Base-by-base conservation (phyloP, 805 yeast genomes). In the Suhomyces tanzawaensis region DNA sequence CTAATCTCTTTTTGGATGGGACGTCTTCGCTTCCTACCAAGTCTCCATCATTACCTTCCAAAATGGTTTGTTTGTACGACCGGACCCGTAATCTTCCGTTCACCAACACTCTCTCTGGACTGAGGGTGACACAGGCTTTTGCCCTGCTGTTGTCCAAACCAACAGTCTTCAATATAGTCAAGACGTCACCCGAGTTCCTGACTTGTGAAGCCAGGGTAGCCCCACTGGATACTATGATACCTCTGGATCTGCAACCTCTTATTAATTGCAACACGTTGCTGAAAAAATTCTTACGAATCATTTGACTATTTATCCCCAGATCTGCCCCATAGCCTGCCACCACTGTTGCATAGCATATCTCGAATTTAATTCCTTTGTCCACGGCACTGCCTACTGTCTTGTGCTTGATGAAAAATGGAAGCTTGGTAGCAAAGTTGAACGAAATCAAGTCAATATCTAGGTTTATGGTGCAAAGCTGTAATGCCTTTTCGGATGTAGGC, bases 381-480 rank as follows among this genome's bases (percentile, higher is more conserved):
- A 86, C 71, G 1, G 95, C 96, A 29, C 88, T 79, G 29, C 96
- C 85, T 7, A 88, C 72, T 1, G 87, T 79, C 51, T 89, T 88
- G 63, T 89, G 96, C 50, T 84, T 84, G 47, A 93, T 64, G 55
- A 80, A 86, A 45, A 78, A 81, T 0, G 95, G 91, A 33, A 88
- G 61, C 40, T 86, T 74, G 29, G 71, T 66, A 18, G 75, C 62
- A 56, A 83, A 74, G 37, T 84, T 80, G 38, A 93, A 72, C 1
- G 96, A 79, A 14, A 93, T 75, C 18, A 93, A 43, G 62, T 93
- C 98, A 29, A 90, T 71, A 42, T 89, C 96, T 32, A 89, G 66
- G 41, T 79, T 79, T 2, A 87, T 72, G 15, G 89, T 79, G 3
- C 93, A 82, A 35, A 83, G 64, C 33, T 84, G 81, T 12, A 93